Evolutionary conservation across 331 rosid species (phyloP), one percentile per base, ranked within the genome.

Genomic region (Malus hybrid): DNA sequence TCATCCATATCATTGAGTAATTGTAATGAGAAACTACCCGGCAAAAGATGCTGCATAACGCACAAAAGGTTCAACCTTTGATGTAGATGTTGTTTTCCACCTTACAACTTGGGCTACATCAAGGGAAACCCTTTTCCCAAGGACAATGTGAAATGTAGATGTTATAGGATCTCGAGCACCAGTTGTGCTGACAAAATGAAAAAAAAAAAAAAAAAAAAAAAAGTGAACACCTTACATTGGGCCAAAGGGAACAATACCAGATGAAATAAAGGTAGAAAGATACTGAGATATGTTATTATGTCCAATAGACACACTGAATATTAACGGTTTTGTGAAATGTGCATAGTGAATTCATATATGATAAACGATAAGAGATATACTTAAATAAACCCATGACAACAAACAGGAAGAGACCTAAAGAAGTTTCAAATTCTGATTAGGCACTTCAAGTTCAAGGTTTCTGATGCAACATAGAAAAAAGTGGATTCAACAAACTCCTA

Each of bases 41-140:
- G 97, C 93, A 84, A 94, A 94, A 74, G 99, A 92, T 70, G 99
- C 97, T 5, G 99, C 96, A 84, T 92, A 94, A 67, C 95, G 97
- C 67, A 92, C 90, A 52, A 14, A 77, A 75, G 99, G 96, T 83
- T 94, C 95, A 71, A 91, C 82, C 77, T 89, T 78, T 60, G 97
- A 90, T 62, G 84, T 76, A 61, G 92, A 79, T 46, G 88, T 86
- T 73, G 65, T 82, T 87, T 89, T 94, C 99, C 97, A 94, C 84
- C 99, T 89, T 31, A 94, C 95, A 81, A 94, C 89, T 86, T 94
- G 99, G 77, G 96, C 96, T 80, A 94, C 75, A 86, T 94, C 99
- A 76, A 94, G 96, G 85, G 75, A 69, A 71, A 94, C 91, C 74
- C 85, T 88, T 85, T 87, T 90, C 73, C 99, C 99, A 61, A 91